Base-by-base conservation (phyloP, 1,139 yeast genomes). In the Scheffersomyces segobiensis region DNA sequence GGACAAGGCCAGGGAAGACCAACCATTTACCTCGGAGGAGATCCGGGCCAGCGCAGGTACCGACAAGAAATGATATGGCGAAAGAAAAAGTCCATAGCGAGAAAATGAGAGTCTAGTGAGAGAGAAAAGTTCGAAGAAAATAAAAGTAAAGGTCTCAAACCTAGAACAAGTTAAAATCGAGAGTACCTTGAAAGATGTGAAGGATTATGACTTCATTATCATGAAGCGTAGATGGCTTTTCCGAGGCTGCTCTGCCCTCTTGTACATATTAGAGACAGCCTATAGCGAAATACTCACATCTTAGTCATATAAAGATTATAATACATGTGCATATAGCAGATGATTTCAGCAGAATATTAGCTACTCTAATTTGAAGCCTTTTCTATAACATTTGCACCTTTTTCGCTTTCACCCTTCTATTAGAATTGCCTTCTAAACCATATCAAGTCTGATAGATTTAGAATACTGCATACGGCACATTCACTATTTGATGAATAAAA, bases 1-100 rank as follows among this genome's bases (percentile, higher is more conserved):
- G 59, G 97, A 92, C 62, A 95, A 92, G 66, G 97, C 97, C 1
- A 83, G 97, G 63, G 88, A 89, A 64, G 97, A 93, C 66, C 96
- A 96, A 47, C 98, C 98, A 0, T 92, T 93, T 56, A 67, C 72
- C 24, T 65, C 72, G 10, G 79, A 77, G 57, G 80, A 76, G 63
- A 73, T 77, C 52, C 66, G 71, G 55, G 61, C 67, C 53, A 67
- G 70, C 58, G 71, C 59, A 17, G 63, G 55, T 54, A 59, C 61
- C 51, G 56, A 59, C 56, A 52, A 61, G 42, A 46, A 50, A 47
- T 48, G 47, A 53, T 26, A 14, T 20, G 12, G 20, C 12, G 42
- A 21, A 55, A 22, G 39, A 22, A 24, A 42, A 49, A 24, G 32
- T 2, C 8, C 32, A 4, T 4, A 3, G 2, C 32, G 8, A 12